phyloP scores from a whole-genome alignment of 441 rosid species.

The Iberis amara region DNA sequence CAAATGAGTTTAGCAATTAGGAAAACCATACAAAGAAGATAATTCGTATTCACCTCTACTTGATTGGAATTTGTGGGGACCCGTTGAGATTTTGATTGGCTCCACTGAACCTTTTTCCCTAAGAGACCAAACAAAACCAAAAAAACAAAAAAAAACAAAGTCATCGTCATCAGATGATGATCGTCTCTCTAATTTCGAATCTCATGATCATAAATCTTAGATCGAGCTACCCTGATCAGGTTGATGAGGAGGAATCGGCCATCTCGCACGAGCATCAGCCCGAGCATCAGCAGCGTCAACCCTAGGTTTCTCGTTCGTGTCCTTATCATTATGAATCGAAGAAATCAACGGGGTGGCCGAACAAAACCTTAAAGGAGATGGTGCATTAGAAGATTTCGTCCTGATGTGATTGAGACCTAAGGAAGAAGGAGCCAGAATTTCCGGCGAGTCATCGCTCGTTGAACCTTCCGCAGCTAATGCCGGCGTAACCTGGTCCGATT shows the following conservation, averaged over 20 bases:
- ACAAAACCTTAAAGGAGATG: conserved; percentile 54
- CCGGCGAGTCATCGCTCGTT: conserved; percentile 34
- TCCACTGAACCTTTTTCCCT: conserved; percentile 62
- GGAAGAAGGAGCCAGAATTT: conserved; percentile 52
- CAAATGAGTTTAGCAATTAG: conserved; percentile 5
- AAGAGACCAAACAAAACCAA: too few relatives aligned
- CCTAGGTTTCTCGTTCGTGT: conserved; percentile 27
- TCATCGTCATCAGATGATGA: conserved; percentile 7
- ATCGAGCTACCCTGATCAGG: conserved; percentile 41
- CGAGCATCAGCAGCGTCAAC: conserved; percentile 18
- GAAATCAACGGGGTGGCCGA: conserved; percentile 33
- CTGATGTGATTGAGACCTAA: conserved; percentile 71
- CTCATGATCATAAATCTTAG: neutral
- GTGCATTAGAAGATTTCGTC: conserved; percentile 55
- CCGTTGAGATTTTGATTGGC: conserved; percentile 64
- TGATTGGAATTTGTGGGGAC: conserved; percentile 42
- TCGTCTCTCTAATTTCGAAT: neutral
- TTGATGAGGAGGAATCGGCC: conserved; percentile 34
- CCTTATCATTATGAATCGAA: conserved; percentile 19
- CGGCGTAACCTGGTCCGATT: conserved; percentile 1
- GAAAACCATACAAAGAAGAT: conserved; percentile 6
- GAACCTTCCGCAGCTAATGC: conserved; percentile 19
- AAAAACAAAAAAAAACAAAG: conserved; percentile 18
- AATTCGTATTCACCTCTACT: conserved; percentile 51
- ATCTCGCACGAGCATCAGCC: conserved; percentile 33